Evolutionary conservation across 495 filamentous ascomycete species (phyloP), one percentile per base, ranked within the genome.

Genomic region (Daldinia caldariorum): DNA sequence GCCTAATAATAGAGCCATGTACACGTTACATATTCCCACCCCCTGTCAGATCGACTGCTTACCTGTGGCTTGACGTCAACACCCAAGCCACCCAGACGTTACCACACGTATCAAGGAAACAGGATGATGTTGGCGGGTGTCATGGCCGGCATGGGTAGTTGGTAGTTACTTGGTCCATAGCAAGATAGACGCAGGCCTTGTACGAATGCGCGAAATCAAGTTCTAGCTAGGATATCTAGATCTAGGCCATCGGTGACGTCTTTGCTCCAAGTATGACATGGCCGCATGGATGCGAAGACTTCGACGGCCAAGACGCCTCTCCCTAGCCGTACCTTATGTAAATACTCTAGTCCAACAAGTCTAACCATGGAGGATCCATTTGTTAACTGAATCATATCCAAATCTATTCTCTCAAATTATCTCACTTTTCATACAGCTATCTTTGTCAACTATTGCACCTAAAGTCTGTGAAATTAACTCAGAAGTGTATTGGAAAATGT

Each of bases 51-150:
- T 70, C 61, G 58, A 45, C 57, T 18, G 26, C 35, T 51, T 10
- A 6, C 18, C 35, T 66, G 66, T 62, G 62, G 58, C 62, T 66
- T 66, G 61, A 73, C 70, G 70, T 70, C 70, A 73, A 66, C 31
- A 32, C 26, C 38, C 37, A 69, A 69, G 70, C 66, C 66, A 73
- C 63, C 45, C 43, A 41, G 38, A 61, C 18, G 18, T 34, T 63
- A 9, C 6, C 37, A 20, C 35, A 37, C 63, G 18, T 63, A 66
- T 69, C 41, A 66, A 43, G 34, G 34, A 18, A 50, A 51, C 18
- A 45, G 1, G 22, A 51, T 39, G 22, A n/a, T 53, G 29, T 50
- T 51, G 13, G 56, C 54, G 37, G 37, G 29, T 43, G 37, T 39
- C 47, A 26, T 26, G 26, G 26, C 26, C 26, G 26, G 3, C 26